Evolutionary conservation across 257 asterid species (phyloP).

Genomic region (Przewalskia tangutica): DNA sequence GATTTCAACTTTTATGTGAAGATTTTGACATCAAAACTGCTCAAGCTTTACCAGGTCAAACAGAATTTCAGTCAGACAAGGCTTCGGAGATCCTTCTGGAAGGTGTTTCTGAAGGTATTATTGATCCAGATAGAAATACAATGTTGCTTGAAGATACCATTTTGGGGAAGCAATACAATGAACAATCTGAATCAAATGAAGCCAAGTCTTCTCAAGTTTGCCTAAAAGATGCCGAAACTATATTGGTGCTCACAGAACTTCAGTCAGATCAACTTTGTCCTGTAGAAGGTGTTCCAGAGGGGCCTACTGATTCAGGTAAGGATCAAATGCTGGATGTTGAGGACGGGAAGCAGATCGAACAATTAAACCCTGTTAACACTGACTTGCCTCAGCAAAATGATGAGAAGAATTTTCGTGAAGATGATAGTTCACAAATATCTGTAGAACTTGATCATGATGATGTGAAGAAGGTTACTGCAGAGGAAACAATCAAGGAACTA

Average conservation of each 20-base stretch:
- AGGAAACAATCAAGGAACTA: constrained; percentile 15
- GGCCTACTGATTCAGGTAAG: constrained; percentile 1
- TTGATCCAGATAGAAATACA: constrained; percentile 15
- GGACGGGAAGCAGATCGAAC: constrained; percentile 1
- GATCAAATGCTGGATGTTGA: constrained; percentile 8
- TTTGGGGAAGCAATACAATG: not conserved
- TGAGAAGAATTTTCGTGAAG: constrained; percentile 25
- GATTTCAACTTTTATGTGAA: constrained; percentile 82
- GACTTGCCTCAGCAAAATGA: constrained; percentile 21
- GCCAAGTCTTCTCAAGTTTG: constrained; percentile 5
- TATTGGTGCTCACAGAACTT: not conserved
- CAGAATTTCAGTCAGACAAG: constrained; percentile 36
- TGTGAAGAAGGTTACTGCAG: constrained; percentile 21
- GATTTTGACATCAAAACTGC: constrained; percentile 54
- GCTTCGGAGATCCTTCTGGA: constrained; percentile 26
- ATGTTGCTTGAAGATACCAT: not conserved
- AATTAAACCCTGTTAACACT: constrained; percentile 19
- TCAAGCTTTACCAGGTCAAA: constrained; percentile 30
- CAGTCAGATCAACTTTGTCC: constrained; percentile 3
- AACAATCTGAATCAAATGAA: not conserved
- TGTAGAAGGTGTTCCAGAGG: not conserved
- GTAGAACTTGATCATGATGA: constrained; percentile 17
- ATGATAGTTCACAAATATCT: constrained; percentile 15
- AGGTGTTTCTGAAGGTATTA: constrained; percentile 14
- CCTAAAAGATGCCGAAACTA: not conserved